Evolutionary conservation across 805 yeast genomes (phyloP), one percentile per base, ranked within the genome.

Genomic region (Middelhovenomyces tepae): DNA sequence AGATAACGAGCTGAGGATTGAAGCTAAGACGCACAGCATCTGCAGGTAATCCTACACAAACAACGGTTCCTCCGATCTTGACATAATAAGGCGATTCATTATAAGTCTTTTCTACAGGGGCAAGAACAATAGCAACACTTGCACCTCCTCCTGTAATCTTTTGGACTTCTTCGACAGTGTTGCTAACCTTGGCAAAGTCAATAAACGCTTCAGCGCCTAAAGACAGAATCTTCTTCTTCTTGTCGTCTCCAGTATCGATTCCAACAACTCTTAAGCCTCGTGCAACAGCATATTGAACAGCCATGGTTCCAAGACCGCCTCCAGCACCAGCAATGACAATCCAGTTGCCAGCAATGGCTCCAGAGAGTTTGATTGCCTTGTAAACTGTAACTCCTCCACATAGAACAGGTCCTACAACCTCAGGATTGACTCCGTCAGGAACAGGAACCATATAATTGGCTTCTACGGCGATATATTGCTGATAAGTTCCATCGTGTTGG

Each of bases 371-470:
- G 49, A 72, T 55, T 5, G 75, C 78, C 54, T 71, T 72, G 63
- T 73, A 73, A 19, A 71, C 78, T 27, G 78, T 73, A 50, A 73
- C 65, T 50, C 78, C 78, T 8, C 76, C 78, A 60, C 78, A 73
- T 44, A 73, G 58, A 37, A 73, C 64, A 21, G 78, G 78, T 50
- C 65, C 70, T 27, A 65, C 54, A 32, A 49, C 40, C 10, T 9
- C 23, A 9, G n/a, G n/a, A n/a, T 21, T n/a, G 23, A 21, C 23
- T 9, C 23, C 23, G 31, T 48, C 45, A 6, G 71, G 69, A 28
- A 65, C 55, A 30, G 51, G 48, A 15, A 67, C 64, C 8, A 67
- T 65, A 31, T 62, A 67, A 26, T 56, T 51, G 7, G 65, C 63
- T 39, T 64, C 64, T n/a, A 67, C 67, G 20, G 66, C 60, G 21